phyloP scores from a whole-genome alignment of 139 green algal species.

The Asterochloris sp. region DNA sequence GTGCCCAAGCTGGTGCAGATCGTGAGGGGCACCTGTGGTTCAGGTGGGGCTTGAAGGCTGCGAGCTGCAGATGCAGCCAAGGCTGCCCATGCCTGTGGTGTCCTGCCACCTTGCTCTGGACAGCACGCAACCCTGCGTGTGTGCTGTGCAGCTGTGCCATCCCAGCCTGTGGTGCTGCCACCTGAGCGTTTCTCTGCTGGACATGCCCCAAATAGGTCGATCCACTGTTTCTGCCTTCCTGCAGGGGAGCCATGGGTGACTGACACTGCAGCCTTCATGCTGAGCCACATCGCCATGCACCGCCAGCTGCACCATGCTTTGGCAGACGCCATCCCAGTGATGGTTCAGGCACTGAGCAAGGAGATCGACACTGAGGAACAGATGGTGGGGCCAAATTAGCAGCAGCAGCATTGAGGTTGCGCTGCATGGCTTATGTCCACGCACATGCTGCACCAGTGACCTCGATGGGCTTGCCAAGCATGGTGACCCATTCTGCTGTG shows the following conservation, averaged over 20 bases:
- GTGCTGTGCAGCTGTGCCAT: too few relatives aligned
- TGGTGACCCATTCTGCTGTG: too few relatives aligned
- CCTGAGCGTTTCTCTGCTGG: not conserved
- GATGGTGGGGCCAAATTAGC: not conserved
- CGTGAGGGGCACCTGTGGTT: not conserved
- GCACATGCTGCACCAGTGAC: too few relatives aligned
- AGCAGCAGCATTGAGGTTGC: too few relatives aligned
- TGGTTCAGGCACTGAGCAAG: conserved; percentile 1
- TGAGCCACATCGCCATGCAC: conserved; percentile 7
- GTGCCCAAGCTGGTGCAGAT: conserved; percentile 6
- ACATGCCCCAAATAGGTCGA: not conserved
- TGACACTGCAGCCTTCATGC: conserved; percentile 5
- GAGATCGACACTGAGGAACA: conserved; percentile 15
- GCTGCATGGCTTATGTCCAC: too few relatives aligned
- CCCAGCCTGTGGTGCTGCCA: too few relatives aligned
- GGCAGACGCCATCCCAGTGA: conserved; percentile 8
- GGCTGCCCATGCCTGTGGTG: not conserved
- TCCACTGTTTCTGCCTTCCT: not conserved
- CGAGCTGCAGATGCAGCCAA: not conserved
- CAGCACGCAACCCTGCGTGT: not conserved
- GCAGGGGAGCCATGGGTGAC: conserved; percentile 13
- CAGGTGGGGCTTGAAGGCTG: not conserved
- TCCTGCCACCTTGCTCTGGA: not conserved
- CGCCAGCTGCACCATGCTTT: not conserved
- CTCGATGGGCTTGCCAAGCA: too few relatives aligned